Base-by-base conservation (phyloP, 164 flowering plant species). In the Paratinospora sagittata region DNA sequence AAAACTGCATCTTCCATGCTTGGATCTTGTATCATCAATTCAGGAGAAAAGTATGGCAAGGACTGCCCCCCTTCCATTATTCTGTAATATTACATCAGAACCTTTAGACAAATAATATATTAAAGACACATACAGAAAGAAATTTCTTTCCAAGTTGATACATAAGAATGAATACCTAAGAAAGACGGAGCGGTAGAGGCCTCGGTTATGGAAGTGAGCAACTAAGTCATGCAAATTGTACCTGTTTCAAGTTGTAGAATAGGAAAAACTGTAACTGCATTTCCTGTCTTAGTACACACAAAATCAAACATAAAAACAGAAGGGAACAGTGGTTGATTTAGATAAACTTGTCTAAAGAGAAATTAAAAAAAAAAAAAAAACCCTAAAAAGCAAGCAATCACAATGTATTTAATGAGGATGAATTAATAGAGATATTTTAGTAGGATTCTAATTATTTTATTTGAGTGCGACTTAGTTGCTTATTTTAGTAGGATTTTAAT, bases 11-110 rank as follows among this genome's bases (percentile, higher is more conserved):
- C 72, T 78, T 73, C 78, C 47, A 66, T 63, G 63, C 73, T 81
- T 73, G 87, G 86, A 27, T 92, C 89, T 74, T 82, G 86, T 62
- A 89, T 81, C 76, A 82, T 67, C 45, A 85, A 68, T 86, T 90
- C 97, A 24, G 97, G 98, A 69, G 98, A 95, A 80, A 82, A 91
- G 49, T 43, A 70, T 61, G 49, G 65, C 70, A 93, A 81, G 12
- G 89, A 89, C 63, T 87, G 75, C 76, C 89, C 93, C 64, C 98
- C 98, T 78, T 88, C 97, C 97, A 94, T 94, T 70, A 94, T 92
- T 84, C 98, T 94, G 88, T 13, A 75, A 55, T 65, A 26, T 63
- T 36, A 66, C 16, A 73, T 64, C n/a, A 57, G 27, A 24, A 47
- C 27, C 23, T 36, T 37, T 21, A 55, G 61, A 8, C 8, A 7